Conservation (phyloP, 139 green algal genomes). For the Tetradesmus obliquus region DNA sequence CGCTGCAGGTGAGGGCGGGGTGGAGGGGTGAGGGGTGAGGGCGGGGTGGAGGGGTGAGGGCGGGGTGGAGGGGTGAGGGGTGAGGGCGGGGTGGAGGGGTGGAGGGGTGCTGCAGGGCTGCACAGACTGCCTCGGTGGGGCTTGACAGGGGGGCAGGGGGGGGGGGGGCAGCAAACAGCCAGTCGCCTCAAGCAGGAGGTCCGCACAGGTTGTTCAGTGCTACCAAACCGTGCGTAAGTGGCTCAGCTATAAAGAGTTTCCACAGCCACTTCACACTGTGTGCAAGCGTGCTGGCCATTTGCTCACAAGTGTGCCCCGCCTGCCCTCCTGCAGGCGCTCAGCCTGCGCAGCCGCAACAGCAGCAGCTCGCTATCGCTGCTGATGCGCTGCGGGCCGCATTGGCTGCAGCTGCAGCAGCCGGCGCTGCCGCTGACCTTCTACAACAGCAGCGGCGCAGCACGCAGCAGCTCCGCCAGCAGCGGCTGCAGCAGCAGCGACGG, state of each 20-base stretch:
- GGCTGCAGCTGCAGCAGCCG: constrained; percentile 22
- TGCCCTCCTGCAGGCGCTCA: neutral
- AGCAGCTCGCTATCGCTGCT: neutral
- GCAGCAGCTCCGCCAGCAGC: neutral
- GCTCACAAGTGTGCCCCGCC: neutral
- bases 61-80: too few species aligned
- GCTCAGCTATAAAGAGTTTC: too few species aligned
- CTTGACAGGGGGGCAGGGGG: too few species aligned
- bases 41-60: too few species aligned
- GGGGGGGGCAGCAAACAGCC: too few species aligned
- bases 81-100: too few species aligned
- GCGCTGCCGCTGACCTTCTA: constrained; percentile 23
- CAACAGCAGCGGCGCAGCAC: neutral
- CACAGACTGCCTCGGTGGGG: too few species aligned
- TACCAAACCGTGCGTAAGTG: too few species aligned
- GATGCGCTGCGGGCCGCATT: constrained; percentile 39
- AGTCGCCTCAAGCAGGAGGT: too few species aligned
- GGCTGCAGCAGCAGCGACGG: neutral
- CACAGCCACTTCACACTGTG: neutral
- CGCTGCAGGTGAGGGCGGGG: constrained; percentile 5
- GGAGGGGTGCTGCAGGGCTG: too few species aligned
- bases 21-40: neutral
- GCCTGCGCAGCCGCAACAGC: neutral
- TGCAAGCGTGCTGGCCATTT: neutral
- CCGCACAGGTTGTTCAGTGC: too few species aligned